Evolutionary conservation across 352 stramenopile genomes (phyloP), one percentile per base, ranked within the genome.

Genomic region (Phytophthora rubi): DNA sequence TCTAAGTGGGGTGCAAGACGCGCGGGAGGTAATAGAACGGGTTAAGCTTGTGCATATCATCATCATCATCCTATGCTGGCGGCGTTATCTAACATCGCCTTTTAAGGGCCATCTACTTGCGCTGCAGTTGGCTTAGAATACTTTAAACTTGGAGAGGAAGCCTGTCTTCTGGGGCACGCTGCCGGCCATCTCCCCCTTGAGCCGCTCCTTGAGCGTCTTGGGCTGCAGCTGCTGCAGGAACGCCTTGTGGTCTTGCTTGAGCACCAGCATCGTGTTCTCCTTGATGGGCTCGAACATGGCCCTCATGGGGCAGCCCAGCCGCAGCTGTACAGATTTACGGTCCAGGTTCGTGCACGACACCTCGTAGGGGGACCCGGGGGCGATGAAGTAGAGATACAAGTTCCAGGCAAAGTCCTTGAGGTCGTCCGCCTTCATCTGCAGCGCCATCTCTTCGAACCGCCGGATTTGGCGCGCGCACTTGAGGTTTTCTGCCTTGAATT

Each of bases 201-300:
- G 73, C 18, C 77, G 81, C 52, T 95, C 86, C 68, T 91, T 92
- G 60, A 94, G 75, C 49, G 74, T 84, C 75, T 95, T 95, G 53
- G 72, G 45, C 64, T 91, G 81, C 45, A 93, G 75, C 56, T 90
- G 81, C 59, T 79, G 65, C 57, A 86, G 85, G 58, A 95, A 95
- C 3, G 80, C 76, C 73, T 93, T 93, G 75, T 92, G 83, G 71
- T 95, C 88, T 66, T 93, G 88, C 70, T 91, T 92, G 53, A 95
- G 76, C 65, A 93, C 87, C 30, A 92, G 80, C 74, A 95, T 86
- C 21, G 88, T 94, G 72, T 91, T 93, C 70, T 95, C 88, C 59
- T 92, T 92, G 70, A 95, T 91, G 21, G 87, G 83, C 67, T 93
- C 83, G 54, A 95, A 95, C 84, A 93, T 95, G 59, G 73, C 80